phyloP scores from a whole-genome alignment of 2,329 filamentous ascomycete genomes.

The Beauveria bassiana region DNA sequence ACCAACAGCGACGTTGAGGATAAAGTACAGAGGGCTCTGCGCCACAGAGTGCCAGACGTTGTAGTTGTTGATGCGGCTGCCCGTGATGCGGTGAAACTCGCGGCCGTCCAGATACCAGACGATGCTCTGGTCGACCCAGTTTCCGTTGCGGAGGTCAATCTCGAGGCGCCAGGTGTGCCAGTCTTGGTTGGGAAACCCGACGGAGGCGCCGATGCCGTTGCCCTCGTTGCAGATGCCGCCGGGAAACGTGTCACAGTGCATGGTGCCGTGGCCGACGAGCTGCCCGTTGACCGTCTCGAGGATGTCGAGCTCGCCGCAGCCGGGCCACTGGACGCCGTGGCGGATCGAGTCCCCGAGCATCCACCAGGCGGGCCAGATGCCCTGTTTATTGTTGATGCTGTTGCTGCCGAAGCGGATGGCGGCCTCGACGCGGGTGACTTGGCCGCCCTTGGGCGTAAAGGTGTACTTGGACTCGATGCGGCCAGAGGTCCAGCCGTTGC shows the following conservation, averaged over 20 bases:
- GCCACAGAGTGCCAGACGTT: slow-evolving; percentile 42
- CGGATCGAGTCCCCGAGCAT: slow-evolving; percentile 43
- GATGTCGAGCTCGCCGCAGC: slow-evolving; percentile 50
- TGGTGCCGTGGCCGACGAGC: slow-evolving; percentile 37
- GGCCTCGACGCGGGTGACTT: slow-evolving; percentile 38
- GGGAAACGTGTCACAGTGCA: slow-evolving; percentile 40
- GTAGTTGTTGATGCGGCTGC: slow-evolving; percentile 35
- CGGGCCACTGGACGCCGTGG: slow-evolving; percentile 42
- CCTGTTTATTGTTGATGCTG: slow-evolving; percentile 35
- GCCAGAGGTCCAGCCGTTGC: slow-evolving; percentile 43
- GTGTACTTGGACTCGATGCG: slow-evolving; percentile 43
- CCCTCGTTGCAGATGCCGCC: slow-evolving; percentile 47
- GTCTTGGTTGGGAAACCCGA: slow-evolving; percentile 28
- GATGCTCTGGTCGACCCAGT: slow-evolving; percentile 42
- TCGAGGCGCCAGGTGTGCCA: slow-evolving; percentile 45
- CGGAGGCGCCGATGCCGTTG: slow-evolving; percentile 29
- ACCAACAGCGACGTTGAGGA: slow-evolving; percentile 49
- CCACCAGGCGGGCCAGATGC: slow-evolving; percentile 54
- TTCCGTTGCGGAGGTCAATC: slow-evolving; percentile 38
- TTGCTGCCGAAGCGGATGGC: slow-evolving; percentile 39
- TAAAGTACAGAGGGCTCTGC: slow-evolving; percentile 42
- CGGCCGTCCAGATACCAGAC: slow-evolving; percentile 41
- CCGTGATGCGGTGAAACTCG: slow-evolving; percentile 36
- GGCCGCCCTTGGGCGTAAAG: slow-evolving; percentile 38
- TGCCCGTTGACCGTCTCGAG: slow-evolving; percentile 48